Evolutionary conservation across 2,329 filamentous ascomycete genomes (phyloP).

Genomic region (Metarhizium sp.): DNA sequence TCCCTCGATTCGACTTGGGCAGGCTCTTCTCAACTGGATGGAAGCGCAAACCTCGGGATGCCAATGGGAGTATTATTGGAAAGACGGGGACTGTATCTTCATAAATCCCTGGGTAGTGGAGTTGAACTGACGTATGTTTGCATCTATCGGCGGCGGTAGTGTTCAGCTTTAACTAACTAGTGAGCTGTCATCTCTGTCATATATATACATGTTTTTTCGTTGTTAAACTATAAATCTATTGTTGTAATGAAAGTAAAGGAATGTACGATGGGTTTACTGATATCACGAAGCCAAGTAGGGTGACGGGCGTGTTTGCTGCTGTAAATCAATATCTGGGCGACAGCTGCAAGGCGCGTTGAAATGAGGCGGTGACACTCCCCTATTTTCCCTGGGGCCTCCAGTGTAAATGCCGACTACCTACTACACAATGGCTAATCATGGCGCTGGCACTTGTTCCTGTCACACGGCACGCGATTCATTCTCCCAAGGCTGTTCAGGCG

Average conservation of each 20-base stretch:
- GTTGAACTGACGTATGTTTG: neutral
- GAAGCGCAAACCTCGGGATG: slow-evolving; percentile 57
- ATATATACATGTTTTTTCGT: neutral
- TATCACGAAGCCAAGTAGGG: too few species aligned
- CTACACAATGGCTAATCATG: neutral
- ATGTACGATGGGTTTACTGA: too few species aligned
- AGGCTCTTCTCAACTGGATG: slow-evolving; percentile 73
- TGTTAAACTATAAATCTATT: neutral
- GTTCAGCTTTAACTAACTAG: neutral
- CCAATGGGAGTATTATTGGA: slow-evolving; percentile 28
- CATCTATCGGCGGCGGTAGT: neutral
- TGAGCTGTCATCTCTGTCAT: neutral
- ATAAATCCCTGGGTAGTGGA: neutral
- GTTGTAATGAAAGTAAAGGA: too few species aligned
- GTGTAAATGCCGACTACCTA: neutral
- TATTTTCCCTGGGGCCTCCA: too few species aligned
- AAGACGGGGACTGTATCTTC: neutral
- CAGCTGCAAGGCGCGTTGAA: too few species aligned
- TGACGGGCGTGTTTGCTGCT: neutral
- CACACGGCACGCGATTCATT: neutral
- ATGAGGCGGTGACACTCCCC: too few species aligned
- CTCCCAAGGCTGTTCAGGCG: neutral
- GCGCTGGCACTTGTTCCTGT: neutral
- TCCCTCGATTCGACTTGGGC: slow-evolving; percentile 79
- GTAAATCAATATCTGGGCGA: too few species aligned